These are phyloP conservation scores for Podaxis pistillaris DNA, from an alignment of 768 basidiomycete species.

Conservation along the genomic window DNA sequence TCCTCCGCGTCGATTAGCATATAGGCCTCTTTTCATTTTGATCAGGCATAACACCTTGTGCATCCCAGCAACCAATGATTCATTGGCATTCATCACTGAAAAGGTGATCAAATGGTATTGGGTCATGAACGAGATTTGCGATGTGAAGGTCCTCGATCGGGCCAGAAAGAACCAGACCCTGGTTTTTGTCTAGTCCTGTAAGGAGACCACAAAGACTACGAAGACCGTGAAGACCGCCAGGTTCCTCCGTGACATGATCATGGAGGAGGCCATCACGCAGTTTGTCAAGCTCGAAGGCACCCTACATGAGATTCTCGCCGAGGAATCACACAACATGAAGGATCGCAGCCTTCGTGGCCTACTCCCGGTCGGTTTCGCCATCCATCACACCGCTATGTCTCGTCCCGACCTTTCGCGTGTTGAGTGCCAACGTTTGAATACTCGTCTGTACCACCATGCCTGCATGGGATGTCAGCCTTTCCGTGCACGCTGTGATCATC, in stretches of 20 bases:
- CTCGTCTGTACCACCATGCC: slow-evolving; percentile 96
- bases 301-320: slow-evolving; percentile 84
- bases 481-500: slow-evolving; percentile 97
- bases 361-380: no score
- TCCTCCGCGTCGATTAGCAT: slow-evolving; percentile 89
- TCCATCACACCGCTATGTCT: no score
- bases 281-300: slow-evolving; percentile 95
- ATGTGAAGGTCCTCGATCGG: no score
- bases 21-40: slow-evolving; percentile 96
- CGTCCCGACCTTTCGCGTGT: no score
- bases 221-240: no score
- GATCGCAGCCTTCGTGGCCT: no score
- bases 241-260: no score
- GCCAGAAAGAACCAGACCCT: no score
- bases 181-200: no score
- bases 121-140: no score
- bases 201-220: slow-evolving; percentile 63
- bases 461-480: slow-evolving; percentile 99
- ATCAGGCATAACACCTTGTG: slow-evolving; percentile 93
- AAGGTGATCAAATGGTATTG: slow-evolving; percentile 98
- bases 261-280: slow-evolving; percentile 85
- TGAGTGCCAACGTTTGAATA: slow-evolving; percentile 86
- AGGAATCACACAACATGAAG: slow-evolving; percentile 80
- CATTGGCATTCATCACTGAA: slow-evolving; percentile 85
- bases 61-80: slow-evolving; percentile 86